A percentile compares a stretch with the other conserved stretches of the same genome.
Evolutionary conservation across 768 basidiomycete species (phyloP).

Genomic region (Mycena metata): DNA sequence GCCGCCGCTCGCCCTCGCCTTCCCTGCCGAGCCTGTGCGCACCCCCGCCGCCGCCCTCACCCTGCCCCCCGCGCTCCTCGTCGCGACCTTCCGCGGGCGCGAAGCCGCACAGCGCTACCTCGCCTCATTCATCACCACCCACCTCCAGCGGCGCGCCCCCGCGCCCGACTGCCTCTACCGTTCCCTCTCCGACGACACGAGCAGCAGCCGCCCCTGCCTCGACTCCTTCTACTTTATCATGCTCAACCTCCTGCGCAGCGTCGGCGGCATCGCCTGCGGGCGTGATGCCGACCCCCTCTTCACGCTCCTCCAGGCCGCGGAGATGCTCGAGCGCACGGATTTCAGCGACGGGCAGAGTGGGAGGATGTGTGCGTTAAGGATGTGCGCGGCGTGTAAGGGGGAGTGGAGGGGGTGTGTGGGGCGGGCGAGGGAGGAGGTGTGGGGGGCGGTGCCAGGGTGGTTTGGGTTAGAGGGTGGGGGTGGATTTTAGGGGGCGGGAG

Average conservation of each 20-base stretch:
- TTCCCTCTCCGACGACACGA: no score
- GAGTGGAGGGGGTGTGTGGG: constrained; percentile 43
- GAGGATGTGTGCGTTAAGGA: constrained; percentile 67
- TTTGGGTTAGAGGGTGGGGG: constrained; percentile 68
- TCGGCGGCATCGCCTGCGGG: constrained; percentile 79
- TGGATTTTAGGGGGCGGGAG: constrained; percentile 21
- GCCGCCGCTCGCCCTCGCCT: constrained; percentile 49
- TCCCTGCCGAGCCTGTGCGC: constrained; percentile 40
- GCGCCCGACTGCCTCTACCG: no score
- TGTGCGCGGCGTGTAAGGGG: constrained; percentile 67
- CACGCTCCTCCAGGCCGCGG: constrained; percentile 75
- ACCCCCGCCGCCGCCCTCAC: constrained; percentile 23
- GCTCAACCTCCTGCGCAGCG: no score
- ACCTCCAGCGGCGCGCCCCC: no score
- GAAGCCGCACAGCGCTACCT: no score
- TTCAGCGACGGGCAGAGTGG: constrained; percentile 72
- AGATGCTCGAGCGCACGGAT: constrained; percentile 80
- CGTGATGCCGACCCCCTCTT: constrained; percentile 82
- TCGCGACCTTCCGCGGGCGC: no score
- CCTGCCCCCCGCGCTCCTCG: constrained; percentile 52
- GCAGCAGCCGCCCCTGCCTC: no score
- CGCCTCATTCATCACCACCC: no score
- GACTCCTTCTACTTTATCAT: no score
- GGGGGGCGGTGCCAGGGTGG: constrained; percentile 73
- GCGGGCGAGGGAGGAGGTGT: constrained; percentile 71